Evolutionary conservation across 306 rosid genomes (phyloP).

Genomic region (Abrus precatorius): DNA sequence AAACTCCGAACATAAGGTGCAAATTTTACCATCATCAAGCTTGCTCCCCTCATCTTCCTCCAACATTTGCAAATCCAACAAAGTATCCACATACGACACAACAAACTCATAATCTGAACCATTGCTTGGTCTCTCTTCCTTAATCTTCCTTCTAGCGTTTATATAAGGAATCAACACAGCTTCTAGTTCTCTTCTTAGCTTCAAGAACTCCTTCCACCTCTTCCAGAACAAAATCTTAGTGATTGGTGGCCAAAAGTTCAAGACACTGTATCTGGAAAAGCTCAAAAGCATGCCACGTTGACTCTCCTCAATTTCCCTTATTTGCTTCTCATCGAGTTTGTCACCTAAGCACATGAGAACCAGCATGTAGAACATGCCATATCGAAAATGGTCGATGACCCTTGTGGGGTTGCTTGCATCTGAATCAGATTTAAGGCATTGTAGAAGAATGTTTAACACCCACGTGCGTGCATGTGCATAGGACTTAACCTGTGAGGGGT

Average conservation of each 20-base stretch:
- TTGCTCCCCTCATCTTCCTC: constrained; percentile 44
- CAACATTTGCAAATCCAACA: constrained; percentile 49
- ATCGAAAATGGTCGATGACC: constrained; percentile 47
- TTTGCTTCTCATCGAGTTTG: constrained; percentile 50
- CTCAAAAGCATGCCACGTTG: constrained; percentile 48
- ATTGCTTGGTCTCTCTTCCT: constrained; percentile 40
- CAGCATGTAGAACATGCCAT: constrained; percentile 53
- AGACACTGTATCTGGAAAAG: constrained; percentile 38
- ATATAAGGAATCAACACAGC: constrained; percentile 48
- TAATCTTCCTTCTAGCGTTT: constrained; percentile 50
- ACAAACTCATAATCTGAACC: constrained; percentile 24
- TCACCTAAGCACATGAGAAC: constrained; percentile 60
- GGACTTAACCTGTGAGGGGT: constrained; percentile 43
- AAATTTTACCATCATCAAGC: constrained; percentile 49
- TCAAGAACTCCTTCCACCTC: constrained; percentile 49
- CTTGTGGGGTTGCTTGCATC: not conserved
- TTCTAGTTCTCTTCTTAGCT: constrained; percentile 42
- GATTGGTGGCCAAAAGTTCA: constrained; percentile 50
- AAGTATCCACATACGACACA: constrained; percentile 54
- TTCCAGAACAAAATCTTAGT: constrained; percentile 46
- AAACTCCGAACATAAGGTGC: constrained; percentile 58
- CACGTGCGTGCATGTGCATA: constrained; percentile 53
- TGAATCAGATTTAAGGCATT: constrained; percentile 8
- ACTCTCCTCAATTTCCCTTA: constrained; percentile 46
- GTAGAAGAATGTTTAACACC: constrained; percentile 49